A percentile compares a stretch with the other conserved stretches of the same genome.
phyloP scores from a whole-genome alignment of 768 basidiomycete species.

The Hygrophorus russula region DNA sequence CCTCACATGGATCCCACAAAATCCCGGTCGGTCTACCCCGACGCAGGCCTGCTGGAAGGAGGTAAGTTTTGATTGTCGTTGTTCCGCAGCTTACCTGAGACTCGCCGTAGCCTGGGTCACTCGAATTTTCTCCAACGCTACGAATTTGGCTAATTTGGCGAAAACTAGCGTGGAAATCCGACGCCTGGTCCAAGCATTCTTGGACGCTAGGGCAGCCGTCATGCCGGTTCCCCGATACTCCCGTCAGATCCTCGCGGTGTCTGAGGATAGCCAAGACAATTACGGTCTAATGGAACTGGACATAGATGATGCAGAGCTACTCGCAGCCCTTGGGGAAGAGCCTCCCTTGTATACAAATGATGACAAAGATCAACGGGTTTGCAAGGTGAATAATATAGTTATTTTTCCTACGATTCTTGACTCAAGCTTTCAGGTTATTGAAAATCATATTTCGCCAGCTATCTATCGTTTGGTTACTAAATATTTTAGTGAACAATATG shows the following conservation, averaged over 20 bases:
- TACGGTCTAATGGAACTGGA: constrained; percentile 40
- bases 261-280: constrained; percentile 66
- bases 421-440: constrained; percentile 30
- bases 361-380: constrained; percentile 36
- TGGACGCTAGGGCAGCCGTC: constrained; percentile 40
- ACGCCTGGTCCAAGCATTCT: constrained; percentile 46
- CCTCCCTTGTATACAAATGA: constrained; percentile 18
- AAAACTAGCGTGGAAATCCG: constrained; percentile 44
- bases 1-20: constrained; percentile 13
- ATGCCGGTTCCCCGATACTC: constrained; percentile 33
- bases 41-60: constrained; percentile 42
- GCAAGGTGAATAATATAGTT: constrained; percentile 27
- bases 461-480: constrained; percentile 11
- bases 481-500: constrained; percentile 26
- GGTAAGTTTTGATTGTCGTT: constrained; percentile 28
- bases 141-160: constrained; percentile 15
- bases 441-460: constrained; percentile 22
- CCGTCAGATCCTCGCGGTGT: constrained; percentile 12
- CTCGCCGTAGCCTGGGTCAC: constrained; percentile 3
- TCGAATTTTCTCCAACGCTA: constrained; percentile 1
- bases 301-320: constrained; percentile 50
- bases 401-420: not conserved
- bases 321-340: constrained; percentile 39
- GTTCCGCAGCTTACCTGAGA: constrained; percentile 1
- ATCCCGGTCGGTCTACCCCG: constrained; percentile 38